Base-by-base conservation (phyloP, 345 rosid genomes). In the Isatis tinctoria region DNA sequence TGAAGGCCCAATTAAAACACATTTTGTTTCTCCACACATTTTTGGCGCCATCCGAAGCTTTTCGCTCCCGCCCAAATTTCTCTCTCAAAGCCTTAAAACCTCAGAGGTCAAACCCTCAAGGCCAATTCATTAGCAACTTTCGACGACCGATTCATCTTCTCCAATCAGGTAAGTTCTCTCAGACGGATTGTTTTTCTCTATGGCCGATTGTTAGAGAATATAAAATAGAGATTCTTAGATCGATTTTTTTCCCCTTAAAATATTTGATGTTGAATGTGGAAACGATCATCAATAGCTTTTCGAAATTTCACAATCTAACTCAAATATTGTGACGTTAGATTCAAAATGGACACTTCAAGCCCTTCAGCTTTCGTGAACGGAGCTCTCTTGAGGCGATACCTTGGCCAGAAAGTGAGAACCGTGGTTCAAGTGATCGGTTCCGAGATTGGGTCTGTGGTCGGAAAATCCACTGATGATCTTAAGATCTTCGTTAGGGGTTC, bases 301-400 rank as follows among this genome's bases (percentile, higher is more conserved):
- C 1, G 4, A 57, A 14, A 49, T 8, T 30, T 47, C 26, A 47
- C 9, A 20, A 22, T 7, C 10, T 20, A 27, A 27, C 41, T 30
- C 44, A 7, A 45, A 44, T 45, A 20, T 45, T 45, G 39, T 72
- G 68, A 44, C 0, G 20, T 18, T 36, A 67, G 75, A 69, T n/a
- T 71, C 13, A 6, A 18, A 30, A 93, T 93, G 96, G 97, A 93
- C 76, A 83, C 91, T 0, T 89, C 92, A 20, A 86, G 77, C 67
- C 97, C 98, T 73, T 88, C 94, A 32, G 96, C 82, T 67, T 85
- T 93, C 74, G 98, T 93, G 28, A 93, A 93, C 57, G 98, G 91
- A 17, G 86, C 72, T 43, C 70, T 86, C 28, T 52, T 93, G 73
- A 80, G 83, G 3, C 74, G 87, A 74, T 83, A 79, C 65, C 74